These are phyloP conservation scores for Terfezia boudieri DNA, from an alignment of 495 filamentous ascomycete species.

Conservation along the genomic window DNA sequence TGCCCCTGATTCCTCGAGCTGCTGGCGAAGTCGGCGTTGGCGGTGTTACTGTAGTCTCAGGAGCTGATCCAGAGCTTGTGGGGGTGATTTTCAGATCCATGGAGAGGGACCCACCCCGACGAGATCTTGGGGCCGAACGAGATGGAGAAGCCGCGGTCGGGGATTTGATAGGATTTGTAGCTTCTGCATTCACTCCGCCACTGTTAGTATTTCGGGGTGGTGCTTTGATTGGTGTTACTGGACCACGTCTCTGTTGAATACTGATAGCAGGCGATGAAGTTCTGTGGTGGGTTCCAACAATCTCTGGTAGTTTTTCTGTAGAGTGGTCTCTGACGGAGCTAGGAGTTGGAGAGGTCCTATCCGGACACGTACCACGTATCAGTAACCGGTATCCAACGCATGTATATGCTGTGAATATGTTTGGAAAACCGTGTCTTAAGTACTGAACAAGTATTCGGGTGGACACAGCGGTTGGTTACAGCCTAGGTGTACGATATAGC, in stretches of 20 bases:
- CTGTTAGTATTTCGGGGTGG: not conserved
- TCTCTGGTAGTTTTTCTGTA: not conserved
- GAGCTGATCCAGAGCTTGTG: constrained; percentile 1
- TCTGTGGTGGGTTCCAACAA: not conserved
- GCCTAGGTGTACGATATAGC: not conserved
- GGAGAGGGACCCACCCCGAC: not conserved
- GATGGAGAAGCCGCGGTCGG: not conserved
- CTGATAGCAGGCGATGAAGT: not conserved
- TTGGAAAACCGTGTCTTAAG: too few relatives aligned
- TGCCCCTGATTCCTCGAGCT: constrained; percentile 46
- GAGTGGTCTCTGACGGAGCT: not conserved
- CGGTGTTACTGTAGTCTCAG: constrained; percentile 12
- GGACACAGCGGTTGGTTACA: not conserved
- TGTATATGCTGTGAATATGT: not conserved
- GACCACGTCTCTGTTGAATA: not conserved
- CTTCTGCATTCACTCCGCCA: not conserved
- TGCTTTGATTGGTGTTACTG: not conserved
- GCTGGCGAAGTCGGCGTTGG: constrained; percentile 23
- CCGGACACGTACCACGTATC: not conserved
- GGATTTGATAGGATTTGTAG: not conserved
- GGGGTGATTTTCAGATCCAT: not conserved
- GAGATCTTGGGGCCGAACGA: not conserved
- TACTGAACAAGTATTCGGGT: not conserved
- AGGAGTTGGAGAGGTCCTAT: not conserved
- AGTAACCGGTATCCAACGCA: not conserved